phyloP scores from a whole-genome alignment of 75 land plant species.

The Pinus taeda region DNA sequence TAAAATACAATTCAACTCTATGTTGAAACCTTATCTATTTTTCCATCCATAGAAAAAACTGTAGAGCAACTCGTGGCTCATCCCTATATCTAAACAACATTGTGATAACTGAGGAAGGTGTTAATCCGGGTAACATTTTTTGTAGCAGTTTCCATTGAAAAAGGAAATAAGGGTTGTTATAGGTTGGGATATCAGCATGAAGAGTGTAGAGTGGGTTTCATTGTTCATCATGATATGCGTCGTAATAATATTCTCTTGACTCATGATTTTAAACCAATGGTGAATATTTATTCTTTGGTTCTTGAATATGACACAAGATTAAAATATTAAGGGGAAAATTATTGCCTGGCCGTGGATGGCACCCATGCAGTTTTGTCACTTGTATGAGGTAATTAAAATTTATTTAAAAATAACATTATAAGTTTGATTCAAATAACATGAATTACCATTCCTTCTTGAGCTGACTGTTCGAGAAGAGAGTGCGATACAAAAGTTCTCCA shows the following conservation, averaged over 20 bases:
- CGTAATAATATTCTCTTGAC: too few species aligned
- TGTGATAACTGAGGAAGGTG: too few species aligned
- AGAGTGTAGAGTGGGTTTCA: too few species aligned
- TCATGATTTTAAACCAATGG: conserved; percentile 39
- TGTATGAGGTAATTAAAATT: neutral
- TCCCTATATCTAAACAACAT: too few species aligned
- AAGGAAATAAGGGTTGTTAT: conserved; percentile 19
- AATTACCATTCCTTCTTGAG: neutral
- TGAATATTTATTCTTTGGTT: conserved; percentile 10
- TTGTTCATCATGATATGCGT: too few species aligned
- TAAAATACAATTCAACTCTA: too few species aligned
- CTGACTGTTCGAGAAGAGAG: neutral
- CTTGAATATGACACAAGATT: neutral
- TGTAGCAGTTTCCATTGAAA: too few species aligned
- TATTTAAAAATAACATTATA: neutral
- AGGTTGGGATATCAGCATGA: too few species aligned
- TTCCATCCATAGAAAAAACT: too few species aligned
- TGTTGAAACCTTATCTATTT: too few species aligned
- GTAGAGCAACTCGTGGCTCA: too few species aligned
- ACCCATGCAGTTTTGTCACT: neutral
- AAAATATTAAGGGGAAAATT: conserved; percentile 6
- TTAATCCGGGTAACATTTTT: too few species aligned
- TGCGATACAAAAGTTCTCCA: neutral
- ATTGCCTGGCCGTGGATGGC: conserved; percentile 56
- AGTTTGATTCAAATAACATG: neutral